Base-by-base conservation (phyloP, 306 rosid species). In the Argentina anserina region DNA sequence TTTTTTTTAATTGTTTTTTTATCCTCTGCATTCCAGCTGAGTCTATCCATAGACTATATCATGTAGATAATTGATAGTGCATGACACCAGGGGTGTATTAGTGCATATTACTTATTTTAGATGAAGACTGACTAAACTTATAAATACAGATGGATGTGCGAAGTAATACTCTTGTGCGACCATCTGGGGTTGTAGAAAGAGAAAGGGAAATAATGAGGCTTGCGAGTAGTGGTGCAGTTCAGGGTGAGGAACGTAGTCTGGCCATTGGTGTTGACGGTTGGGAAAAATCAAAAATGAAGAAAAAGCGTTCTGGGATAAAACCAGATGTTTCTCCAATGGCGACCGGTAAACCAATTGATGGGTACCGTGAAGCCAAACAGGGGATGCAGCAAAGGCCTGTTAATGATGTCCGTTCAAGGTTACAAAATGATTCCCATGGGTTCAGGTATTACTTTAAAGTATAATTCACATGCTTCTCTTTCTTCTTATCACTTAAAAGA, bases 281-380 rank as follows among this genome's bases (percentile, higher is more conserved):
- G 98, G 98, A 94, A 71, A 94, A 91, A 83, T 81, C 91, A 73
- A 94, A 91, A 85, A 89, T 94, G 97, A 94, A 89, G 86, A 94
- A 88, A 78, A 94, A 91, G 80, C 94, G 98, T 50, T 94, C 98
- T 50, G 93, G 86, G 75, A 94, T 94, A 85, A 91, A 94, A 82
- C 86, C 90, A 81, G 98, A 94, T 81, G 90, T 78, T 83, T 88
- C 98, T 83, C 88, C 88, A 42, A 86, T 81, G 39, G 60, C 86
- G 62, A 65, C 88, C 55, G 81, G 77, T 69, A 94, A 94, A 85
- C 87, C 91, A 65, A 80, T 80, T 69, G 92, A 87, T 84, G 84
- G 85, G 78, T 86, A 82, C 72, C 94, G 86, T 78, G 97, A 94
- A 82, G 75, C 88, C 77, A 94, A 91, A 82, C 98, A 86, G 83